These are phyloP conservation scores for Cicer judaicum DNA, from an alignment of 306 rosid species.

Conservation along the genomic window DNA sequence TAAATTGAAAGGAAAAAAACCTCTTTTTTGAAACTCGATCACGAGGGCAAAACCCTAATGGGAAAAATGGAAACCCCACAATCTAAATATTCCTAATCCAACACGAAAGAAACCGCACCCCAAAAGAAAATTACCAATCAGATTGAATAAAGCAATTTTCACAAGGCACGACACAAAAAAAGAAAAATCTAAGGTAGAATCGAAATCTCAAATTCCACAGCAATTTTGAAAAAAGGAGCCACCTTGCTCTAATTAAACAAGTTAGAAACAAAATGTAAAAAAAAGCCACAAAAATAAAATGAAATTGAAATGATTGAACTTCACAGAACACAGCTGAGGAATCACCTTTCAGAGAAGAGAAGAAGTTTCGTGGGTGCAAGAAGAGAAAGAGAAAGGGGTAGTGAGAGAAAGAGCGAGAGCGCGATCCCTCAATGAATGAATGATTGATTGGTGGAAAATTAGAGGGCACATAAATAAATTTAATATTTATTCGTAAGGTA, in stretches of 20 bases:
- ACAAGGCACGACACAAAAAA: not conserved
- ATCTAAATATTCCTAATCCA: slow-evolving; percentile 45
- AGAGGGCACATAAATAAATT: slow-evolving; percentile 33
- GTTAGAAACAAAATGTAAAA: slow-evolving; percentile 18
- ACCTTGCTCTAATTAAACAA: slow-evolving; percentile 26
- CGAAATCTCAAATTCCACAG: not conserved
- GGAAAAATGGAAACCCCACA: slow-evolving; percentile 40
- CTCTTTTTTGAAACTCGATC: slow-evolving; percentile 29
- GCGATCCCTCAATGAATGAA: slow-evolving; percentile 67
- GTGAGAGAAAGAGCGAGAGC: slow-evolving; percentile 22
- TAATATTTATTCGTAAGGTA: slow-evolving; percentile 26
- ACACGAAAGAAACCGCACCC: slow-evolving; percentile 39
- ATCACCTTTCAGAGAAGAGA: slow-evolving; percentile 49
- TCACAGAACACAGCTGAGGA: slow-evolving; percentile 41
- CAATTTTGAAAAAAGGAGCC: slow-evolving; percentile 26
- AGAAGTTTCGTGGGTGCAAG: slow-evolving; percentile 36
- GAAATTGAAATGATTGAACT: slow-evolving; percentile 4
- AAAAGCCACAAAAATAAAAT: slow-evolving; percentile 9
- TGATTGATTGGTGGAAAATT: slow-evolving; percentile 63
- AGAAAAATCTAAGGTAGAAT: slow-evolving; percentile 15
- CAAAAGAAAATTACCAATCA: slow-evolving; percentile 2
- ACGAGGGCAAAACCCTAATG: slow-evolving; percentile 52
- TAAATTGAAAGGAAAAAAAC: not conserved
- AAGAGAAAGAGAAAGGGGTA: slow-evolving; percentile 33
- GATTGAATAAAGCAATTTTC: slow-evolving; percentile 39